Conservation (phyloP, 495 filamentous ascomycete species). For the Paragyromitra xinjiangensis region DNA sequence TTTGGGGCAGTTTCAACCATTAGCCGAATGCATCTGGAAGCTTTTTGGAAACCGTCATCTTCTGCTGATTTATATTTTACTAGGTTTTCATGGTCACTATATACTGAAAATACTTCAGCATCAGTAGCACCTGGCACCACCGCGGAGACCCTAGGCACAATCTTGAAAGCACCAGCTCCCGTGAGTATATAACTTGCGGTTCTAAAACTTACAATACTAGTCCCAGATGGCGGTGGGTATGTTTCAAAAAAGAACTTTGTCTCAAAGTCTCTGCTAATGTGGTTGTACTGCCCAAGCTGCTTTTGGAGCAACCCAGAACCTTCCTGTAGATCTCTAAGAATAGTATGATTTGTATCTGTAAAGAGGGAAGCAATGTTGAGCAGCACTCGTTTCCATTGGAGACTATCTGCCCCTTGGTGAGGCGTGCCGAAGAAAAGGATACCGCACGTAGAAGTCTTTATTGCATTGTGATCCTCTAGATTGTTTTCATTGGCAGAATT, state of each 20-base stretch:
- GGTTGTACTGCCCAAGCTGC: slow-evolving; percentile 4
- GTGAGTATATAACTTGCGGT: background rate
- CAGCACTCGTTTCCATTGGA: background rate
- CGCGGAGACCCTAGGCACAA: slow-evolving; percentile 10
- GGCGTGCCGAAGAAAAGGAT: background rate
- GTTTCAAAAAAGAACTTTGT: slow-evolving; percentile 22
- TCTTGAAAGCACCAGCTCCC: slow-evolving; percentile 9
- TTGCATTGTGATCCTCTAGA: slow-evolving; percentile 5
- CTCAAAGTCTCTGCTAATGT: slow-evolving; percentile 10
- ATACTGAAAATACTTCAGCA: background rate
- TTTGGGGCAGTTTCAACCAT: slow-evolving; percentile 12
- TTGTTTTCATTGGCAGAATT: slow-evolving; percentile 4
- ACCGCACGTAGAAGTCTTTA: slow-evolving; percentile 10
- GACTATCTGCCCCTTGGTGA: slow-evolving; percentile 8
- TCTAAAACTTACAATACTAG: background rate
- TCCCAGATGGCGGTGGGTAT: background rate
- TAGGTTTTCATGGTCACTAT: slow-evolving; percentile 13
- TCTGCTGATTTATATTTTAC: slow-evolving; percentile 18
- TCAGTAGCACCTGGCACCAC: background rate
- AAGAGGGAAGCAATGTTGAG: background rate
- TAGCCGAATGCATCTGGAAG: background rate
- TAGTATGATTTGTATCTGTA: background rate
- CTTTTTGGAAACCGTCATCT: background rate
- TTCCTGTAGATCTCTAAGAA: slow-evolving; percentile 11
- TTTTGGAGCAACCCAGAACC: slow-evolving; percentile 1